Evolutionary conservation across 148 eudicot species (phyloP).

Genomic region (Diospyros lotus): DNA sequence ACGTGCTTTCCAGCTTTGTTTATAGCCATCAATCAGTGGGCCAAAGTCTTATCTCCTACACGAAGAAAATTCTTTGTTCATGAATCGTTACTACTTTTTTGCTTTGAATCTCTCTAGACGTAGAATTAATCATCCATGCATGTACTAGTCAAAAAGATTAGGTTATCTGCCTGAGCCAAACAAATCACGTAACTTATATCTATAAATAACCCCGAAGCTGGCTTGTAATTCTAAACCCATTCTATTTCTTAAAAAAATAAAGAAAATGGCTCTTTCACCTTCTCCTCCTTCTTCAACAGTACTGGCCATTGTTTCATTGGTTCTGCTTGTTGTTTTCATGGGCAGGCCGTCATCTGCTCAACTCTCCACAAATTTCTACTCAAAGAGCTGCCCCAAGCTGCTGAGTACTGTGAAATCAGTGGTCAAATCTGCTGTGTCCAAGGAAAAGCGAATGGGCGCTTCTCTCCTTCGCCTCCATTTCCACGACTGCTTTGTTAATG

Average conservation of each 20-base stretch:
- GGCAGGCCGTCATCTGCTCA: slow-evolving; percentile 14
- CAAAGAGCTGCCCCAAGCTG: slow-evolving; percentile 21
- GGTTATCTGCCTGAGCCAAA: slow-evolving; percentile 18
- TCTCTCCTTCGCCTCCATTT: slow-evolving; percentile 43
- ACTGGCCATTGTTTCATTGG: neutral
- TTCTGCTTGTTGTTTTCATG: slow-evolving; percentile 7
- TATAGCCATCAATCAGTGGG: no score
- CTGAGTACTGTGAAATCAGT: neutral
- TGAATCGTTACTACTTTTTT: no score
- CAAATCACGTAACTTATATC: neutral
- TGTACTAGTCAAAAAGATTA: slow-evolving; percentile 14
- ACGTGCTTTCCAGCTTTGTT: neutral
- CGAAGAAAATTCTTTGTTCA: no score
- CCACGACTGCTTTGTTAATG: slow-evolving; percentile 47
- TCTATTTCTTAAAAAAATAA: neutral
- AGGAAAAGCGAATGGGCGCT: slow-evolving; percentile 45
- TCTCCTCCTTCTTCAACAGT: slow-evolving; percentile 1
- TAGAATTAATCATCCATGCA: slow-evolving; percentile 10
- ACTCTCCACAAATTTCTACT: slow-evolving; percentile 19
- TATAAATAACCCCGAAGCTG: neutral
- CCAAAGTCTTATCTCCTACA: no score
- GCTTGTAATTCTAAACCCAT: neutral
- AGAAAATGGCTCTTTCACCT: slow-evolving; percentile 19
- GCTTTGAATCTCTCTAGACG: neutral
- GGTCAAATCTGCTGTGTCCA: slow-evolving; percentile 29